Percentiles rank a stretch among this genome's conserved stretches.
phyloP scores from a whole-genome alignment of 106 monocot species.

The Ottelia alismoides region DNA sequence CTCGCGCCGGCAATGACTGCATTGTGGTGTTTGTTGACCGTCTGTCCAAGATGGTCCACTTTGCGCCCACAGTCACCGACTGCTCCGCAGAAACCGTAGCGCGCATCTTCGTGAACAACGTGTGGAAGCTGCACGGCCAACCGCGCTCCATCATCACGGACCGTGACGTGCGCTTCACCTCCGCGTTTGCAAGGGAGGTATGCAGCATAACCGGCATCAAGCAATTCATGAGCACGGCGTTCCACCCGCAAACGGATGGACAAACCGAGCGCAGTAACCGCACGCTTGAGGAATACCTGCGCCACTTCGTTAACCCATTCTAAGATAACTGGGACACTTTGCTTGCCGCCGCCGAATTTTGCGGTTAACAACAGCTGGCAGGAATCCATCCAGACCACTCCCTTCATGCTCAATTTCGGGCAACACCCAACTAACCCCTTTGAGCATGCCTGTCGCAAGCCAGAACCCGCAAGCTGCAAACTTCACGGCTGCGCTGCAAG shows the following conservation, averaged over 20 bases:
- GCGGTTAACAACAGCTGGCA: not conserved
- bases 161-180: not conserved
- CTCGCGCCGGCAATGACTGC: not conserved
- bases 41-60: not conserved
- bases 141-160: not conserved
- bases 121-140: not conserved
- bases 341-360: not conserved
- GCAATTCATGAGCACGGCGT: not conserved
- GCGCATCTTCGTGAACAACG: not conserved
- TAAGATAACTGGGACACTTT: not conserved
- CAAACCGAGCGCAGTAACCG: not conserved
- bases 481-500: not conserved
- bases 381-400: not conserved
- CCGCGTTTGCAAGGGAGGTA: not conserved
- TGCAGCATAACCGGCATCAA: not conserved
- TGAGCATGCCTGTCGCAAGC: not conserved
- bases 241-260: no score
- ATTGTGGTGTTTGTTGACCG: not conserved
- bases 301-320: not conserved
- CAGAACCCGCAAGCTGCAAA: not conserved
- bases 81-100: no score
- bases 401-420: not conserved
- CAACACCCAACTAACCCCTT: not conserved
- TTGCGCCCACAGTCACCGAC: not conserved
- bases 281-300: not conserved